A percentile compares a stretch with the other conserved stretches of the same genome.
phyloP scores from a whole-genome alignment of 2,329 filamentous ascomycete species.

The Clarireedia homoeocarpa region DNA sequence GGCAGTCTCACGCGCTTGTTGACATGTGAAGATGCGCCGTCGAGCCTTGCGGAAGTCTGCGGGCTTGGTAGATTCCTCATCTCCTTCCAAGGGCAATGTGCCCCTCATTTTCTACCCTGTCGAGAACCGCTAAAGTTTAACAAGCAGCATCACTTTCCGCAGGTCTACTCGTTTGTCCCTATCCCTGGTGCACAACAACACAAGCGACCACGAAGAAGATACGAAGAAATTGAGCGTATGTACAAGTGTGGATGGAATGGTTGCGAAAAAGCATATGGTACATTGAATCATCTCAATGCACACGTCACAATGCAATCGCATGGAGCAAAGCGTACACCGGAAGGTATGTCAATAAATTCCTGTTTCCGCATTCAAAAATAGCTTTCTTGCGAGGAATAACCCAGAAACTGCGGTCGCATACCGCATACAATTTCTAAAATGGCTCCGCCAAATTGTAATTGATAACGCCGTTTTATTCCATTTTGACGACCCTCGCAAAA shows the following conservation, averaged over 20 bases:
- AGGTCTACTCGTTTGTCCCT: conserved; percentile 97
- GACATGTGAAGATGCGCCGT: no score
- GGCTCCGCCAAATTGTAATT: no score
- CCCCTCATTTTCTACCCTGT: background rate
- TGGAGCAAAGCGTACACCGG: conserved; percentile 86
- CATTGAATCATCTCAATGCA: conserved; percentile 92
- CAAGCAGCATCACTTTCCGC: conserved; percentile 42
- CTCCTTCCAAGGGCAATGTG: no score
- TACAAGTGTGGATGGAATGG: conserved; percentile 99
- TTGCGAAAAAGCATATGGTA: conserved; percentile 97
- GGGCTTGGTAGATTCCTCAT: no score
- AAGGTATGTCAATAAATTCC: conserved; percentile 59
- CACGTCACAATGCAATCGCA: conserved; percentile 99
- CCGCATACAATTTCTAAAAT: no score
- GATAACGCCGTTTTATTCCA: conserved; percentile 7
- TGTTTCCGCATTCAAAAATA: background rate
- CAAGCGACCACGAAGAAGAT: conserved; percentile 85
- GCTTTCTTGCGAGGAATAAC: no score
- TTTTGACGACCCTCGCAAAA: conserved; percentile 14
- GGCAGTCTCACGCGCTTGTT: no score
- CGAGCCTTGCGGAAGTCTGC: no score
- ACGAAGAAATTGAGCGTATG: conserved; percentile 99
- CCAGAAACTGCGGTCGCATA: no score
- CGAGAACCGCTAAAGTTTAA: conserved; percentile 14
- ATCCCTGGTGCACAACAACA: conserved; percentile 96